phyloP scores from a whole-genome alignment of 1,139 yeast genomes.

The Kodamaea ohmeri region DNA sequence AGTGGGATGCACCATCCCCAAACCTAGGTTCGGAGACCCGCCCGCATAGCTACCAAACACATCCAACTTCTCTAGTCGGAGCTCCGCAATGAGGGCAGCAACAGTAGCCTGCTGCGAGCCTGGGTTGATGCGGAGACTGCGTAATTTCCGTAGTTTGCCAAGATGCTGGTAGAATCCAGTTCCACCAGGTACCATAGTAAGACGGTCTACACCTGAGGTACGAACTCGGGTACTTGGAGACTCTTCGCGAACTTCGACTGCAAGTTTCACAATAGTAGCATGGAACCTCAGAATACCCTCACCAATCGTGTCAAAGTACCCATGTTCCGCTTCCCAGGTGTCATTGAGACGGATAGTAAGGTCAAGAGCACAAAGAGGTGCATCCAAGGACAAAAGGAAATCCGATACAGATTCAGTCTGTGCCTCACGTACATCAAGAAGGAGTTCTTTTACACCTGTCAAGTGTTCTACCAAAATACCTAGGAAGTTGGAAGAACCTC shows the following conservation, averaged over 20 bases:
- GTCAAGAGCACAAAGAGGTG: constrained; percentile 34
- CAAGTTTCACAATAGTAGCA: constrained; percentile 4
- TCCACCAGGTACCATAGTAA: constrained; percentile 11
- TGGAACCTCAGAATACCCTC: constrained; percentile 2
- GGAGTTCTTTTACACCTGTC: constrained; percentile 26
- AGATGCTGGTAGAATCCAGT: constrained; percentile 12
- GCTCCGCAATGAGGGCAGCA: constrained; percentile 21
- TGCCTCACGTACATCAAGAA: constrained; percentile 47
- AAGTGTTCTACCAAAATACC: constrained; percentile 25
- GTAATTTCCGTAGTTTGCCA: constrained; percentile 20
- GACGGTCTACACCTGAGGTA: constrained; percentile 17
- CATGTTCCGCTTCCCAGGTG: constrained; percentile 24
- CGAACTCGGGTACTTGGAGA: constrained; percentile 1
- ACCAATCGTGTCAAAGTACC: constrained; percentile 8
- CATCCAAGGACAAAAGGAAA: constrained; percentile 29
- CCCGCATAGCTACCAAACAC: constrained; percentile 52
- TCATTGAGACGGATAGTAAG: constrained; percentile 42
- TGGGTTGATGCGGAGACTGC: constrained; percentile 42
- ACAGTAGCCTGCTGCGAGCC: constrained; percentile 28
- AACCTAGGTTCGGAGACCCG: constrained; percentile 55
- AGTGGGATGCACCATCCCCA: constrained; percentile 53
- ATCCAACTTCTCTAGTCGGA: constrained; percentile 41
- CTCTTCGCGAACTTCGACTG: constrained; percentile 10
- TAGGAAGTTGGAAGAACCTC: constrained; percentile 24
- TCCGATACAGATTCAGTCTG: constrained; percentile 39